These are phyloP conservation scores for Nakaseomyces kungkrabaensis DNA, from an alignment of 1,139 yeast species.

Conservation along the genomic window DNA sequence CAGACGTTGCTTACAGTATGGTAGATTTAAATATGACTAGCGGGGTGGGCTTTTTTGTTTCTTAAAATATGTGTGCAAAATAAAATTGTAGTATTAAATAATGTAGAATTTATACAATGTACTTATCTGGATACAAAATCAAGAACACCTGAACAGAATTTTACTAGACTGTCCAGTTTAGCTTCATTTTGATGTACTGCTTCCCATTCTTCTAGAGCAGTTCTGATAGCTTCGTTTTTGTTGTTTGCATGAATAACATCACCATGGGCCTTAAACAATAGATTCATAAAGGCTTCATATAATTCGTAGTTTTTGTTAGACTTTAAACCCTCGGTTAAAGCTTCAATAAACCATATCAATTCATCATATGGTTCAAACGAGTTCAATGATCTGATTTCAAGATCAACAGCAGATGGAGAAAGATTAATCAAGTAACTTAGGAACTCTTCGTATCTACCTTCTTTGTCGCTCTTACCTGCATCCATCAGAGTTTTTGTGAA, in stretches of 20 bases:
- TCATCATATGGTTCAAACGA: constrained; percentile 48
- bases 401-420: constrained; percentile 71
- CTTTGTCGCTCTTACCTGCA: constrained; percentile 13
- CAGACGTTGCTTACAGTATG: too few relatives aligned
- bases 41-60: too few relatives aligned
- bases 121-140: constrained; percentile 37
- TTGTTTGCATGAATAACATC: constrained; percentile 56
- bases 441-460: constrained; percentile 39
- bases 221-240: constrained; percentile 33
- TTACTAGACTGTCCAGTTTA: constrained; percentile 56
- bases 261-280: constrained; percentile 70
- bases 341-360: constrained; percentile 52
- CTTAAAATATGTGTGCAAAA: too few relatives aligned
- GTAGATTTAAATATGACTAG: too few relatives aligned
- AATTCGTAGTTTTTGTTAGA: constrained; percentile 43
- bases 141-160: constrained; percentile 78
- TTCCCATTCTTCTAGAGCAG: constrained; percentile 44
- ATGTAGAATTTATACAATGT: neutral
- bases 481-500: constrained; percentile 57
- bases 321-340: constrained; percentile 50
- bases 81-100: neutral
- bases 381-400: constrained; percentile 76
- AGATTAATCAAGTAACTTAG: constrained; percentile 47
- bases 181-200: constrained; percentile 37
- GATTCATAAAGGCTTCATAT: constrained; percentile 60